phyloP scores from a whole-genome alignment of 768 basidiomycete species.

The Termitomyces sp. region DNA sequence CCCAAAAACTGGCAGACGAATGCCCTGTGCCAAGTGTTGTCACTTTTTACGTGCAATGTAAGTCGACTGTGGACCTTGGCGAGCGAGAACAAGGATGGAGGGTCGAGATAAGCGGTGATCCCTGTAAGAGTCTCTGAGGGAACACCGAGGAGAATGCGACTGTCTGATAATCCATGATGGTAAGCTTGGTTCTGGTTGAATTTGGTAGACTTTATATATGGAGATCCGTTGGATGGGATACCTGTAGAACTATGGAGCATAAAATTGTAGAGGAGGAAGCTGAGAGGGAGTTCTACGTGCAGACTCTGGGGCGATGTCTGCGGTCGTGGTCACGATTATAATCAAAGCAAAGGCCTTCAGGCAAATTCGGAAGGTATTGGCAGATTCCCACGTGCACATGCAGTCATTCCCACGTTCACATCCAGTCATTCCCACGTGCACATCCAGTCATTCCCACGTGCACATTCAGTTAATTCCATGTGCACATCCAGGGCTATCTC shows the following conservation, averaged over 20 bases:
- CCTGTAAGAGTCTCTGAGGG: slow-evolving; percentile 73
- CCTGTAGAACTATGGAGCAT: slow-evolving; percentile 59
- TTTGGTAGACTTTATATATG: slow-evolving; percentile 25
- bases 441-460: too few relatives aligned
- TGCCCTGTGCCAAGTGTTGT: slow-evolving; percentile 76
- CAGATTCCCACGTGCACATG: too few relatives aligned
- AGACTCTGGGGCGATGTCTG: slow-evolving; percentile 13
- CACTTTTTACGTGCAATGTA: slow-evolving; percentile 64
- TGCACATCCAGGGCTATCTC: too few relatives aligned
- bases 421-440: too few relatives aligned
- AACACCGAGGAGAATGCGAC: slow-evolving; percentile 40
- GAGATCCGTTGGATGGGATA: slow-evolving; percentile 31
- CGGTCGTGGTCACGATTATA: slow-evolving; percentile 2
- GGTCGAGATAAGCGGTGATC: slow-evolving; percentile 68
- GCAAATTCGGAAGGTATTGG: too few relatives aligned
- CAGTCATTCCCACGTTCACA: too few relatives aligned
- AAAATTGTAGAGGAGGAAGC: slow-evolving; percentile 34
- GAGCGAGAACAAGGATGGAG: slow-evolving; percentile 55
- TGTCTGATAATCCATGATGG: slow-evolving; percentile 46
- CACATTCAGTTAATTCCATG: too few relatives aligned
- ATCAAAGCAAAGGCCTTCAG: too few relatives aligned
- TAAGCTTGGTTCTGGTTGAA: slow-evolving; percentile 19
- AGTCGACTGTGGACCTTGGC: slow-evolving; percentile 46
- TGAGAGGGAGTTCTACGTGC: slow-evolving; percentile 5
- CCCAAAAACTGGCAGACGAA: slow-evolving; percentile 65